Evolutionary conservation across 768 basidiomycete genomes (phyloP).

Genomic region (Boletus rubescentipes): DNA sequence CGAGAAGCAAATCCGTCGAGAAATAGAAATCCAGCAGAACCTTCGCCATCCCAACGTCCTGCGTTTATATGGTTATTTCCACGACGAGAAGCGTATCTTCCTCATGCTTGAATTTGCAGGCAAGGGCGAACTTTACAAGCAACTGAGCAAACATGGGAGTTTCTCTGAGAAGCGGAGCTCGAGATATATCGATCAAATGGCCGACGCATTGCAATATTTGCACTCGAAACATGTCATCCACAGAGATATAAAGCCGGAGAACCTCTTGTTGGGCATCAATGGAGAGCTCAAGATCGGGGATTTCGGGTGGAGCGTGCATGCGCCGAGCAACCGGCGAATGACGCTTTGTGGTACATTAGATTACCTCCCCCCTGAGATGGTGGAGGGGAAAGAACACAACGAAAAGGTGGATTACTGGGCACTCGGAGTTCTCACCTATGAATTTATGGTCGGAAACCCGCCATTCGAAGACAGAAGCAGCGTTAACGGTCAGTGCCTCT

Average conservation of each 20-base stretch:
- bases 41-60: conserved; percentile 93
- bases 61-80: conserved; percentile 95
- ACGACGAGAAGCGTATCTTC: conserved; percentile 97
- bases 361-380: conserved; percentile 98
- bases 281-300: conserved; percentile 98
- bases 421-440: conserved; percentile 92
- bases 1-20: conserved; percentile 95
- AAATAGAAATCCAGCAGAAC: conserved; percentile 98
- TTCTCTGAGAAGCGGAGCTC: conserved; percentile 89
- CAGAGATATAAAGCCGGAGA: conserved; percentile 99
- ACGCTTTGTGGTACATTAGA: conserved; percentile 96
- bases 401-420: conserved; percentile 97
- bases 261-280: conserved; percentile 88
- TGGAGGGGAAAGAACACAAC: conserved; percentile 85
- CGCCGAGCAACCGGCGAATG: conserved; percentile 83
- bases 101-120: conserved; percentile 98
- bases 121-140: conserved; percentile 96
- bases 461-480: conserved; percentile 86
- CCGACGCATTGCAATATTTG: conserved; percentile 89
- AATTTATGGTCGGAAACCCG: conserved; percentile 84
- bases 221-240: conserved; percentile 98
- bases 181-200: conserved; percentile 96
- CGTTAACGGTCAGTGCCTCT: conserved; percentile 58
- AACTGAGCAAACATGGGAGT: conserved; percentile 78
- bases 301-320: conserved; percentile 98